phyloP scores from a whole-genome alignment of 2,329 filamentous ascomycete genomes.

The Aspergillus novoparasiticus region DNA sequence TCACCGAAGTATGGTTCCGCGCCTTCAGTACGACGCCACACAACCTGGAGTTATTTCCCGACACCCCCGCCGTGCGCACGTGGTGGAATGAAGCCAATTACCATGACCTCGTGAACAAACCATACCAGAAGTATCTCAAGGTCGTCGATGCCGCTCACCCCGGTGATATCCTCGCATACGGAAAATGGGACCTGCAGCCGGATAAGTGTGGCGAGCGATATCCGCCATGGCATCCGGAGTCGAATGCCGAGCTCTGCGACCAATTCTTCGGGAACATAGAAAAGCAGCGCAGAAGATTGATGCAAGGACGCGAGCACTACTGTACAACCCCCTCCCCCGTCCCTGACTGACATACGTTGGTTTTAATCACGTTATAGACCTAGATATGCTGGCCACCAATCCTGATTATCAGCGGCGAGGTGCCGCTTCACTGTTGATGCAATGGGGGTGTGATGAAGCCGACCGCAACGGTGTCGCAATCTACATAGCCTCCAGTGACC shows the following conservation, averaged over 20 bases:
- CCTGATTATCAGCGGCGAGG: slow-evolving; percentile 20
- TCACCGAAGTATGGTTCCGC: neutral
- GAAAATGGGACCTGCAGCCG: neutral
- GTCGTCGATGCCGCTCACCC: neutral
- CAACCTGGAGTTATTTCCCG: neutral
- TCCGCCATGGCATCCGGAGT: neutral
- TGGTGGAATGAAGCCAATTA: neutral
- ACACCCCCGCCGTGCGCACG: neutral
- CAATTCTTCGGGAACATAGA: neutral
- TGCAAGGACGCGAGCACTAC: neutral
- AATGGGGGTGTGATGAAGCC: slow-evolving; percentile 22
- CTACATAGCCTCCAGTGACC: slow-evolving; percentile 17
- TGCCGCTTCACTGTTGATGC: slow-evolving; percentile 20
- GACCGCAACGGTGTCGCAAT: slow-evolving; percentile 12
- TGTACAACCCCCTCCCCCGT: neutral
- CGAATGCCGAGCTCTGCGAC: neutral
- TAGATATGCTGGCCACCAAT: slow-evolving; percentile 23
- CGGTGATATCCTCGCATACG: neutral
- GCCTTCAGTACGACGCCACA: neutral
- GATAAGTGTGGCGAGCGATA: neutral
- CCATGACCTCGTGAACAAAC: neutral
- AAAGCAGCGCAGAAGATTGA: neutral
- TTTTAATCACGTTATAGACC: neutral
- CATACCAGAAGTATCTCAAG: neutral
- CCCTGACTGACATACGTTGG: neutral